Conservation (phyloP, 345 rosid genomes). For the Lepidium didymum region DNA sequence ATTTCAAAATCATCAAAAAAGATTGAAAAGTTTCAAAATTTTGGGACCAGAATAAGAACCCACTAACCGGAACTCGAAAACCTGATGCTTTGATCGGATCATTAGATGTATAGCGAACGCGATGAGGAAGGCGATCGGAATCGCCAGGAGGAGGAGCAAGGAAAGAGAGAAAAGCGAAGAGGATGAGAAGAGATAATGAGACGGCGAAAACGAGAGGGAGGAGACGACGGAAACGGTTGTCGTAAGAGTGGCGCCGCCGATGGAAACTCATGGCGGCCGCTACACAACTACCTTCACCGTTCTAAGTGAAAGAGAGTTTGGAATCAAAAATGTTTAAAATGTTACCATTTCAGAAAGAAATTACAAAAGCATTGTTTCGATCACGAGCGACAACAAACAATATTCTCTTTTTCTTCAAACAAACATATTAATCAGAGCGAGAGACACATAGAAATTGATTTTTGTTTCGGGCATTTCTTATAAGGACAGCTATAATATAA, state of each 20-base stretch:
- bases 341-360: neutral
- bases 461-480: neutral
- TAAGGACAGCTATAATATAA: neutral
- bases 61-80: slow-evolving; percentile 71
- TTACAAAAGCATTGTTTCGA: neutral
- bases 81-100: slow-evolving; percentile 28
- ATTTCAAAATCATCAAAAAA: neutral
- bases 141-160: slow-evolving; percentile 66
- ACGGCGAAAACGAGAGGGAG: slow-evolving; percentile 43
- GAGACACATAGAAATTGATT: neutral
- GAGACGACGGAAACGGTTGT: slow-evolving; percentile 46
- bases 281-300: neutral
- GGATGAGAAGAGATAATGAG: slow-evolving; percentile 48
- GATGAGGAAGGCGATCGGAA: slow-evolving; percentile 28
- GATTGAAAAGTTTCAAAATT: neutral
- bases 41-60: neutral
- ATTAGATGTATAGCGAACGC: slow-evolving; percentile 27
- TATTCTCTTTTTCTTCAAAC: neutral
- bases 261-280: slow-evolving; percentile 46
- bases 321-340: neutral
- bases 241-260: slow-evolving; percentile 62
- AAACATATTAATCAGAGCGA: neutral
- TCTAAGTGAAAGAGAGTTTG: neutral
- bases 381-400: slow-evolving; percentile 8
- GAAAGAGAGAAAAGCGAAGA: slow-evolving; percentile 63